Evolutionary conservation across 2,329 filamentous ascomycete genomes (phyloP), one percentile per base, ranked within the genome.

Genomic region (Pseudopithomyces maydicus): DNA sequence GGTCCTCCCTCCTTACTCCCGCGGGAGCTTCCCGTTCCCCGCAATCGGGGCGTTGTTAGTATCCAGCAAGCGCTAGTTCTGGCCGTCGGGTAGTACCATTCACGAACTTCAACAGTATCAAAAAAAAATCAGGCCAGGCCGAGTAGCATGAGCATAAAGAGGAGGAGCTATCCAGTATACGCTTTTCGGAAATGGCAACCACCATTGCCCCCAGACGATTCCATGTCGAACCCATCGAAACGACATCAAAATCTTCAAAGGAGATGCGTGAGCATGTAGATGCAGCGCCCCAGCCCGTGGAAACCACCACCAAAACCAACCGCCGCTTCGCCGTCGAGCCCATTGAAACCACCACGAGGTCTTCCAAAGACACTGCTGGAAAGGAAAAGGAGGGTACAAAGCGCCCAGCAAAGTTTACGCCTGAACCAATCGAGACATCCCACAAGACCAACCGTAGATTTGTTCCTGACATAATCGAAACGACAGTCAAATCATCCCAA

Each of bases 391-490:
- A 51, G 4, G 26, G 33, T 10, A 22, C 46, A 14, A 61, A 64
- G 39, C 57, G 54, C 29, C 29, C 52, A 22, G 61, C 66, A 26
- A 65, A 51, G 48, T 72, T 72, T 55, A 63, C 64, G 10, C 68
- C 73, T 12, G 67, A 76, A 55, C 69, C 69, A 6, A 47, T 71
- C 26, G 67, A 74, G 59, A 75, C 67, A 7, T 68, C 61, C 14
- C 57, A 53, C 3, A 68, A 68, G 46, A 65, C 55, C 14, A 59
- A 58, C 20, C 63, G 76, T 53, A 85, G 85, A 66, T 91, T 91
- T 77, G 82, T 81, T 41, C 88, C 89, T 33, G 83, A 90, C 53
- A 88, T 89, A 15, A 85, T 92, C 62, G 90, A 92, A 74, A 92
- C 89, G 8, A 88, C 84, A 1, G 11, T 33, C 36, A 45, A 36